A percentile compares a stretch with the other conserved stretches of the same genome.
Conservation (phyloP, 1,284 basidiomycete species). For the Wallemia ichthyophaga region DNA sequence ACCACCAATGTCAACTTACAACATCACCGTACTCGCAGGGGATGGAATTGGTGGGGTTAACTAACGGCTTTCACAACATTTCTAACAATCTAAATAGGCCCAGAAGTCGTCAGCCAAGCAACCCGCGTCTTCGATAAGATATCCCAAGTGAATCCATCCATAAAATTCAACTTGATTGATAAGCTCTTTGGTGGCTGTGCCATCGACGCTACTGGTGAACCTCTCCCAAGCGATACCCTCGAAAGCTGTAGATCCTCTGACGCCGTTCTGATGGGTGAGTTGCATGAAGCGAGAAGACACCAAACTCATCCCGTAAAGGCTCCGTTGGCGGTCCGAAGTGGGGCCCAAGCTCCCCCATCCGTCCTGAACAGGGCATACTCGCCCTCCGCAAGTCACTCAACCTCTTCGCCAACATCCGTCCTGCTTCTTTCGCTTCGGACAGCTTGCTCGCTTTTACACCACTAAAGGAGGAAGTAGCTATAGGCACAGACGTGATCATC, state of each 20-base stretch:
- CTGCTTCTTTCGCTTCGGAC: conserved; percentile 77
- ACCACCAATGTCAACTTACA: conserved; percentile 20
- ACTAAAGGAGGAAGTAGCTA: conserved; percentile 57
- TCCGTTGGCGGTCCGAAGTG: conserved; percentile 96
- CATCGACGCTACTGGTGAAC: conserved; percentile 58
- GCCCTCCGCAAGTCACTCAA: conserved; percentile 74
- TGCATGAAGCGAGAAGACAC: not conserved
- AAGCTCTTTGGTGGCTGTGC: conserved; percentile 77
- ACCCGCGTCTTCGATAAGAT: conserved; percentile 52
- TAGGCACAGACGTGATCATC: conserved; percentile 72
- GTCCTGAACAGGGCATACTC: conserved; percentile 85
- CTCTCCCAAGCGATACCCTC: conserved; percentile 59
- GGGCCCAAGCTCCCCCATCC: conserved; percentile 64
- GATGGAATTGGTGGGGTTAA: conserved; percentile 64
- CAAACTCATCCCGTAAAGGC: conserved; percentile 22
- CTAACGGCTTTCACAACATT: not conserved
- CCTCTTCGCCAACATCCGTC: conserved; percentile 92
- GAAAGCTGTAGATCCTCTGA: conserved; percentile 64
- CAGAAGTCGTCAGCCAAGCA: conserved; percentile 75
- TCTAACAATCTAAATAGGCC: conserved; percentile 26
- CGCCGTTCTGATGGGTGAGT: conserved; percentile 62
- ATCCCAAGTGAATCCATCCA: conserved; percentile 24
- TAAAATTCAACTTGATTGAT: conserved; percentile 19
- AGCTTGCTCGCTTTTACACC: conserved; percentile 70
- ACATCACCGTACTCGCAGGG: conserved; percentile 63